Evolutionary conservation across 495 filamentous ascomycete species (phyloP), one percentile per base, ranked within the genome.

Genomic region (Xylaria longipes): DNA sequence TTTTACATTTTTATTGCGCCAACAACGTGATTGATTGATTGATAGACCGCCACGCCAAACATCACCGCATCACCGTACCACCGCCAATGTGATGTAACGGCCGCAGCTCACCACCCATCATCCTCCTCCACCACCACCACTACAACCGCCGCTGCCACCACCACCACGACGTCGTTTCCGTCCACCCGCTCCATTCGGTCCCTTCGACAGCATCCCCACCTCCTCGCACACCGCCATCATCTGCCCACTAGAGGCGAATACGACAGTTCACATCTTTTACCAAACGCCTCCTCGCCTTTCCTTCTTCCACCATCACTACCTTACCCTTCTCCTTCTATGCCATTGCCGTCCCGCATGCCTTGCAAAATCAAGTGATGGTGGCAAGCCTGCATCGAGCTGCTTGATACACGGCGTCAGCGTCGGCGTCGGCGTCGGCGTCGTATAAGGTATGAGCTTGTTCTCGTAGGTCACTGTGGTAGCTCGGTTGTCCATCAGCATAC

Each of bases 181-280:
- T 25, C n/a, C 60, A 17, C 50, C 35, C 54, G 25, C 20, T 29
- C 22, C 45, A 67, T 63, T 41, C 69, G 65, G 57, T 52, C 68
- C 43, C 54, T 65, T 67, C 64, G 46, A 67, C 70, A 74, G 70
- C 31, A 71, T 74, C 76, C 69, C 76, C 76, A 78, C 76, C 72
- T 66, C 70, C 68, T 60, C 75, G 72, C 76, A 76, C 76, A 78
- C 76, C 76, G 76, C 76, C 74, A 71, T 74, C 62, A 69, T 64
- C 57, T 56, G 35, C 67, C 67, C 41, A 66, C 73, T 63, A 63
- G 66, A 72, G 68, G 66, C 73, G 68, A 60, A 66, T 62, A 39
- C 62, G 69, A 71, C 50, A 57, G 50, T 71, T 66, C 69, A 66
- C 52, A 58, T 48, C 25, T 46, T 31, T 57, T 20, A n/a, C 37